These are phyloP conservation scores for Flaveria robusta DNA, from an alignment of 129 eudicot species.

Conservation along the genomic window DNA sequence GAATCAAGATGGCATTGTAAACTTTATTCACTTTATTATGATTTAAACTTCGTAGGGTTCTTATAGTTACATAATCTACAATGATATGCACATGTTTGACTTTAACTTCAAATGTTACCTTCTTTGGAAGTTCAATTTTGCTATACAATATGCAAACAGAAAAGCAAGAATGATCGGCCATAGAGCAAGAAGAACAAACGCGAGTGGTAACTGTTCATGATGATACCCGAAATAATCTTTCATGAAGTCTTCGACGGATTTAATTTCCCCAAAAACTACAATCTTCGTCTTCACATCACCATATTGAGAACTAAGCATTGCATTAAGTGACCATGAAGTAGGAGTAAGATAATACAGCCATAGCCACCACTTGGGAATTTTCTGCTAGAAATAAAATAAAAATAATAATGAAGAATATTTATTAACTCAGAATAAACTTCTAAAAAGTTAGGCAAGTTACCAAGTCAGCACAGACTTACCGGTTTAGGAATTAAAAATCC, in stretches of 20 bases:
- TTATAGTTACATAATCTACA: not conserved
- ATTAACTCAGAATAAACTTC: not conserved
- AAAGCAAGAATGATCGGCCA: slow-evolving; percentile 56
- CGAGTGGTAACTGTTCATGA: slow-evolving; percentile 47
- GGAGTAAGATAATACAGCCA: slow-evolving; percentile 59
- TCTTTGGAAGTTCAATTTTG: slow-evolving; percentile 61
- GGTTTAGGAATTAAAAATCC: slow-evolving; percentile 56
- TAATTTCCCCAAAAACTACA: slow-evolving; percentile 45
- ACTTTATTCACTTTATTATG: not conserved
- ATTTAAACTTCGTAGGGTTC: not conserved
- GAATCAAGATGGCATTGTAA: not conserved
- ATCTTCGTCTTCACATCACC: slow-evolving; percentile 48
- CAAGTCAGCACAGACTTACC: slow-evolving; percentile 32
- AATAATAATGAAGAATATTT: not conserved
- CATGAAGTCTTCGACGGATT: slow-evolving; percentile 38
- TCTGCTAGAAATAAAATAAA: slow-evolving; percentile 31
- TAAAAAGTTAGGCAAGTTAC: not conserved
- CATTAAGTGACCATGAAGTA: slow-evolving; percentile 64
- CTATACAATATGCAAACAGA: slow-evolving; percentile 53
- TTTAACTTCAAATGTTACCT: slow-evolving; percentile 32
- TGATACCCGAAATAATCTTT: slow-evolving; percentile 49
- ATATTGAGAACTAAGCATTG: slow-evolving; percentile 56
- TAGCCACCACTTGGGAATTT: slow-evolving; percentile 69
- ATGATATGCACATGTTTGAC: slow-evolving; percentile 1
- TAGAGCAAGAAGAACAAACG: slow-evolving; percentile 37